phyloP scores from a whole-genome alignment of 495 filamentous ascomycete genomes.

The Daldinia decipiens region DNA sequence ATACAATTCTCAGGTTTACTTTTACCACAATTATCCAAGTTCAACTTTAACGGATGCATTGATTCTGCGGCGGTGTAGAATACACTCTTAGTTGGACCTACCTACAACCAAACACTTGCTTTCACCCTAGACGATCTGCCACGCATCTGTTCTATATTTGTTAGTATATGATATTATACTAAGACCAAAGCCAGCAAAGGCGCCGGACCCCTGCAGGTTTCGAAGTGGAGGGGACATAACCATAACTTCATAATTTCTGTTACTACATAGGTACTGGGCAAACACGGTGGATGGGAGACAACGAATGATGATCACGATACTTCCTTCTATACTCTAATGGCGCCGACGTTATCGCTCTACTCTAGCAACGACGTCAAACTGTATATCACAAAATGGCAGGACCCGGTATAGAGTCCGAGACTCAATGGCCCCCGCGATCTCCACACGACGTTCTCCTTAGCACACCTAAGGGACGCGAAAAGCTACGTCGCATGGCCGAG shows the following conservation, averaged over 20 bases:
- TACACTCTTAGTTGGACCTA: not conserved
- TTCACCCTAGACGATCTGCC: conserved; percentile 11
- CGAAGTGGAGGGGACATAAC: conserved; percentile 30
- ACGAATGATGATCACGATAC: conserved; percentile 16
- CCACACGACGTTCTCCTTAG: conserved; percentile 85
- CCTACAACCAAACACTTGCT: conserved; percentile 2
- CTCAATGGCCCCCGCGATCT: conserved; percentile 86
- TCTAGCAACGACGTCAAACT: conserved; percentile 14
- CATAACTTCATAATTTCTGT: not conserved
- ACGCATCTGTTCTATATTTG: conserved; percentile 26
- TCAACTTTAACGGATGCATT: conserved; percentile 7
- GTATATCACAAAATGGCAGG: conserved; percentile 34
- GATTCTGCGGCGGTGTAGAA: conserved; percentile 2
- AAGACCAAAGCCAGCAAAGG: conserved; percentile 7
- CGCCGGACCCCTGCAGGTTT: conserved; percentile 38
- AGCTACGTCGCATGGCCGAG: conserved; percentile 70
- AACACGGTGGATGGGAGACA: conserved; percentile 22
- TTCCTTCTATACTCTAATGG: conserved; percentile 23
- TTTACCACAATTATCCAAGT: not conserved
- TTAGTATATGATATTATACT: conserved; percentile 38
- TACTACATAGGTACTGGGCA: conserved; percentile 3
- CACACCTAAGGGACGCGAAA: conserved; percentile 81
- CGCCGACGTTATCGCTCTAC: not conserved
- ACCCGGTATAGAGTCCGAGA: conserved; percentile 50
- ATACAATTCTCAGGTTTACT: not conserved